Conservation (phyloP, 768 basidiomycete species). For the Serendipita vermifera region DNA sequence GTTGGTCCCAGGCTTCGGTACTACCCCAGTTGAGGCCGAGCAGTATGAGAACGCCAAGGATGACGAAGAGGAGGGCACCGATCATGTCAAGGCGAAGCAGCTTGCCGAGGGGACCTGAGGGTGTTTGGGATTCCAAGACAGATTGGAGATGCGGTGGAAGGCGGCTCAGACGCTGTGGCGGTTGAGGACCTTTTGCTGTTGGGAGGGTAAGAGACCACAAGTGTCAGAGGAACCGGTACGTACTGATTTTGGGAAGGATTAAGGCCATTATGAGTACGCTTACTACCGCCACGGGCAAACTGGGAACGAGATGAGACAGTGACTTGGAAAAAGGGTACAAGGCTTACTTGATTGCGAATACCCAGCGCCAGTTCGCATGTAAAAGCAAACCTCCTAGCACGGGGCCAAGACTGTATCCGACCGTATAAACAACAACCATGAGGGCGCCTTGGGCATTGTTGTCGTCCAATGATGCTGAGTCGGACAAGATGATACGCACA, state of each 20-base stretch:
- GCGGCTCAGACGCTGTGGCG: conserved; percentile 7
- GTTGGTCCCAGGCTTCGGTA: conserved; percentile 27
- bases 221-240: too few species aligned
- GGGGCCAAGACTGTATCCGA: conserved; percentile 35
- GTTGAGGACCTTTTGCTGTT: conserved; percentile 18
- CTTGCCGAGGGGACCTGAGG: conserved; percentile 16
- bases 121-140: not conserved
- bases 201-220: too few species aligned
- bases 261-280: conserved; percentile 30
- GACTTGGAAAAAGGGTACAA: not conserved
- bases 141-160: not conserved
- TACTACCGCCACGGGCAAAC: conserved; percentile 29
- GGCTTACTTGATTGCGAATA: conserved; percentile 42
- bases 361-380: conserved; percentile 35
- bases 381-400: conserved; percentile 33
- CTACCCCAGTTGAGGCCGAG: conserved; percentile 42
- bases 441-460: conserved; percentile 33
- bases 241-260: conserved; percentile 30
- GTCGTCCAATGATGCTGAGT: conserved; percentile 30
- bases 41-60: conserved; percentile 33
- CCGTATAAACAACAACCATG: conserved; percentile 31
- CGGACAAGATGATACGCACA: conserved; percentile 33
- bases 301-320: conserved; percentile 14
- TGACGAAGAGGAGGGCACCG: conserved; percentile 32
- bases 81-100: conserved; percentile 34